These are phyloP conservation scores for Cymodocea nodosa DNA, from an alignment of 116 monocot species.

Conservation along the genomic window DNA sequence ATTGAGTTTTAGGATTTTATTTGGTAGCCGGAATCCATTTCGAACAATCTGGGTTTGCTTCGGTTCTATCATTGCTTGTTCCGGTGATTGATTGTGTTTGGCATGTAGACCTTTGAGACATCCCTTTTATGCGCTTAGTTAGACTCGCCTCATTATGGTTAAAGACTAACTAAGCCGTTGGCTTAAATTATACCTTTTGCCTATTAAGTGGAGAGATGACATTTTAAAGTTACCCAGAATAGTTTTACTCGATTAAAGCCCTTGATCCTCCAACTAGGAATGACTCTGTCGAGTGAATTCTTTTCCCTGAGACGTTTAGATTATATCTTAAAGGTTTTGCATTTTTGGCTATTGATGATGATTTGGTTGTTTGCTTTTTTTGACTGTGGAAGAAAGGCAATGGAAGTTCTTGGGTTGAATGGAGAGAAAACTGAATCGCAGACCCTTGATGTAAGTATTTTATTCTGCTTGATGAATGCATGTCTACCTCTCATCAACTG, in stretches of 20 bases:
- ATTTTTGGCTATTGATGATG: neutral
- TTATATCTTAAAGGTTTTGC: neutral
- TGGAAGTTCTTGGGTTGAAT: constrained; percentile 48
- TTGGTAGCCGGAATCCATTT: no score
- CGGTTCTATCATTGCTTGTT: no score
- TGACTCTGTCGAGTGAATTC: neutral
- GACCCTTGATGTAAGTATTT: neutral
- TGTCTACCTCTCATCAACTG: neutral
- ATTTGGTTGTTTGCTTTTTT: neutral
- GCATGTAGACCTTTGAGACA: no score
- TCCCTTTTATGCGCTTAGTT: no score
- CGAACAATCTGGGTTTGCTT: no score
- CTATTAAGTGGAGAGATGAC: neutral
- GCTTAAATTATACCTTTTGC: no score
- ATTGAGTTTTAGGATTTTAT: no score
- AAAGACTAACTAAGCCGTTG: no score
- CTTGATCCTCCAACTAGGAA: neutral
- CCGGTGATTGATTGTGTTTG: no score
- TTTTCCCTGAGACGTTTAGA: neutral
- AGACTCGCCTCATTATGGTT: no score
- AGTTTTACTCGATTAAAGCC: neutral
- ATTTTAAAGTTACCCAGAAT: neutral
- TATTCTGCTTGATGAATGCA: neutral
- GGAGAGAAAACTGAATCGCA: constrained; percentile 17
- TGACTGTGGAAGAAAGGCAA: constrained; percentile 50